These are phyloP conservation scores for Cercospora janseana DNA, from an alignment of 2,329 filamentous ascomycete genomes.

Conservation along the genomic window DNA sequence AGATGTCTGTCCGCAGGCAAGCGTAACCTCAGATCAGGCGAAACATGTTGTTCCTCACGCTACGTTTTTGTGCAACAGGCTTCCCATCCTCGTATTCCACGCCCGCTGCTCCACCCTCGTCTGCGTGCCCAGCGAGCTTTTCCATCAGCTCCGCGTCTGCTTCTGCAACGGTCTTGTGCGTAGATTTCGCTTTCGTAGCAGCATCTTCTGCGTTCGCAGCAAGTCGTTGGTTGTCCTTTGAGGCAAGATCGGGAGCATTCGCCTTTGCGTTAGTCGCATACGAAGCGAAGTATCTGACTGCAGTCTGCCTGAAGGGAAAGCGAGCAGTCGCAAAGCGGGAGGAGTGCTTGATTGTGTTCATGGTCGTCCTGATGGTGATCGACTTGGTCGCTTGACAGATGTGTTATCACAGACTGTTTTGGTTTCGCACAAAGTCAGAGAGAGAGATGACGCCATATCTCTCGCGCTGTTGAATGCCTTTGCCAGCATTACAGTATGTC, in stretches of 20 bases:
- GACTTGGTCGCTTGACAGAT: too few relatives aligned
- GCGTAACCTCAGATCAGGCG: conserved; percentile 57
- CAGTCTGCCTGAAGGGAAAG: not conserved
- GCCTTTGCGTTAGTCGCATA: not conserved
- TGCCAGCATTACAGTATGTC: not conserved
- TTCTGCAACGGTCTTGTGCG: conserved; percentile 58
- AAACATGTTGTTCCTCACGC: conserved; percentile 76
- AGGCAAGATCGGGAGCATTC: conserved; percentile 6
- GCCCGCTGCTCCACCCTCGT: conserved; percentile 68
- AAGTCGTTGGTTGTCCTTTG: conserved; percentile 23
- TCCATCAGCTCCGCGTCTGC: conserved; percentile 64
- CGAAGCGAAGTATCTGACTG: conserved; percentile 4
- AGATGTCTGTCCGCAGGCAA: not conserved
- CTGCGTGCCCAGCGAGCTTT: conserved; percentile 65
- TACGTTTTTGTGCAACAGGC: conserved; percentile 68
- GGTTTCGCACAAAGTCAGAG: not conserved
- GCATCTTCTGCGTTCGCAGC: conserved; percentile 20
- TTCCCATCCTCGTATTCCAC: conserved; percentile 74
- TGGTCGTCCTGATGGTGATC: not conserved
- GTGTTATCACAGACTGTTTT: too few relatives aligned
- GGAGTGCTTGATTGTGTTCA: not conserved
- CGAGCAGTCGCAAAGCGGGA: not conserved
- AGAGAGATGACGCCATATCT: too few relatives aligned
- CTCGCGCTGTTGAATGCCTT: not conserved
- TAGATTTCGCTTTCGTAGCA: conserved; percentile 24